Percentiles rank a stretch among this genome's conserved stretches.
Conservation (phyloP, 2,329 filamentous ascomycete genomes). For the Zopfia rhizophila region DNA sequence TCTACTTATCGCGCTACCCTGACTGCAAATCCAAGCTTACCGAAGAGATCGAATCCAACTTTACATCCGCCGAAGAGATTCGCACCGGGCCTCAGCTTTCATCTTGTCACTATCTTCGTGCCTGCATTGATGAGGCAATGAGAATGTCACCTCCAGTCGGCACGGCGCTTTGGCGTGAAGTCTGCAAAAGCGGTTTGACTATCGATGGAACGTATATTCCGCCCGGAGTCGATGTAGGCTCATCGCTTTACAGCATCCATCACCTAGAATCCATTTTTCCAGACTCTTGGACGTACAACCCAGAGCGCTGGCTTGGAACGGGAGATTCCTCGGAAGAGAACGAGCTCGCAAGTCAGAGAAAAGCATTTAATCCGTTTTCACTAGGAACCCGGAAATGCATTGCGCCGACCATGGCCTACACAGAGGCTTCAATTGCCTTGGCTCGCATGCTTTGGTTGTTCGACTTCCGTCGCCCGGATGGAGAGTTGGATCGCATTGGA, state of each 20-base stretch:
- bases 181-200: constrained; percentile 1
- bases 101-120: constrained; percentile 27
- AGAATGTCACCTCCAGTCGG: constrained; percentile 24
- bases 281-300: constrained; percentile 23
- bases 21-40: constrained; percentile 21
- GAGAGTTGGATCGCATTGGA: too few species aligned
- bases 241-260: constrained; percentile 22
- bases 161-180: constrained; percentile 1
- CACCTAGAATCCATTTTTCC: constrained; percentile 32
- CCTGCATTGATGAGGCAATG: constrained; percentile 33
- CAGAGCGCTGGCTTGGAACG: constrained; percentile 37
- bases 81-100: constrained; percentile 19
- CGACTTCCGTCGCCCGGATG: too few species aligned
- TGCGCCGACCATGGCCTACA: too few species aligned
- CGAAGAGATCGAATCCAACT: constrained; percentile 21
- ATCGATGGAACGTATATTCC: constrained; percentile 21
- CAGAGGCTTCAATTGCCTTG: too few species aligned
- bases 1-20: constrained; percentile 48
- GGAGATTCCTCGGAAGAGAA: too few species aligned
- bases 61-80: constrained; percentile 28
- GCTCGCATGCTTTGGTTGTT: too few species aligned
- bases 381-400: too few species aligned
- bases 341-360: too few species aligned
- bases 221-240: constrained; percentile 18
- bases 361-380: too few species aligned